Percentiles rank a stretch among this genome's conserved stretches.
phyloP scores from a whole-genome alignment of 148 eudicot species.

The Cornus florida region DNA sequence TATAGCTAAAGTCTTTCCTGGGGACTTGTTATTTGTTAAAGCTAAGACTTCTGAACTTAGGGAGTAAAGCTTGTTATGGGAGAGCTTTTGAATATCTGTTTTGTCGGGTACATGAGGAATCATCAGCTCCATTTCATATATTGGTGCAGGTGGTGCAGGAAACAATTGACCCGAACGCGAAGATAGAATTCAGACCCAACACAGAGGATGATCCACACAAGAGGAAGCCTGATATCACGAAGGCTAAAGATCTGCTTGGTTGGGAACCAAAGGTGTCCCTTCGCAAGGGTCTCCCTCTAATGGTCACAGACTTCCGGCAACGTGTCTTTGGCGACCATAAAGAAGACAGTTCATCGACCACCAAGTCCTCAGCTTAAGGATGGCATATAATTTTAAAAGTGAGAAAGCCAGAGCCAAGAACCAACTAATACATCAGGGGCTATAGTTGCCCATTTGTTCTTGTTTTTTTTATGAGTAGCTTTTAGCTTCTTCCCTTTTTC shows the following conservation, averaged over 20 bases:
- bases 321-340: constrained; percentile 91
- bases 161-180: constrained; percentile 90
- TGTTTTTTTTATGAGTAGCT: too few species aligned
- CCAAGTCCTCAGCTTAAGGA: constrained; percentile 16
- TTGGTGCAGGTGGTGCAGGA: constrained; percentile 79
- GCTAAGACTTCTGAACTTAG: too few species aligned
- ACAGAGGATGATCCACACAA: constrained; percentile 97
- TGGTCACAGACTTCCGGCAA: constrained; percentile 87
- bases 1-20: too few species aligned
- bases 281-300: constrained; percentile 83
- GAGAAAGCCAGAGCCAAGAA: background rate
- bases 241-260: constrained; percentile 84
- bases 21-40: too few species aligned
- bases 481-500: too few species aligned
- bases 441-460: too few species aligned
- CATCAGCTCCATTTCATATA: background rate
- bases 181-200: constrained; percentile 78
- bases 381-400: background rate
- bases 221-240: constrained; percentile 90
- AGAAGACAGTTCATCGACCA: constrained; percentile 27
- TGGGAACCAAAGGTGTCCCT: constrained; percentile 96
- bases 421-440: too few species aligned
- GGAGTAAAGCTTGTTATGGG: too few species aligned
- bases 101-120: background rate
- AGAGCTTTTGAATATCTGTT: too few species aligned